Percentiles rank a stretch among this genome's conserved stretches.
Evolutionary conservation across 2,329 filamentous ascomycete species (phyloP).

Genomic region (Calonectria ilicicola): DNA sequence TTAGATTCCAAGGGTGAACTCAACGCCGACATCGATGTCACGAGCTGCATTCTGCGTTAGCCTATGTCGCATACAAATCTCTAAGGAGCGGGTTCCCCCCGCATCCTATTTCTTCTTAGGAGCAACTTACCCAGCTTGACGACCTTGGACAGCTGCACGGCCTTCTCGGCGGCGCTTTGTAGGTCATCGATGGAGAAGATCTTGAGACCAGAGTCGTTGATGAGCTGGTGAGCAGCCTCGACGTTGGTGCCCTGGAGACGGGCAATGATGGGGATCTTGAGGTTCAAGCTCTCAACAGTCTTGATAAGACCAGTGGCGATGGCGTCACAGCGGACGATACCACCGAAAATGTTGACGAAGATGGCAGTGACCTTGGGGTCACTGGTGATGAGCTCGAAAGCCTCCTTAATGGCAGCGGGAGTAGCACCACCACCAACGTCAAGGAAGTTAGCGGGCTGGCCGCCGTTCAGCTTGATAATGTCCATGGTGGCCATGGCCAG

Average conservation of each 20-base stretch:
- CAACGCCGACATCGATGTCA: constrained; percentile 96
- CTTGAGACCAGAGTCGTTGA: constrained; percentile 98
- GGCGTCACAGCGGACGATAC: constrained; percentile 97
- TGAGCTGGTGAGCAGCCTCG: constrained; percentile 90
- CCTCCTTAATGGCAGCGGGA: constrained; percentile 94
- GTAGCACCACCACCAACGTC: constrained; percentile 98
- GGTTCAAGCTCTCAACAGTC: constrained; percentile 93
- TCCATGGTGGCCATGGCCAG: constrained; percentile 99
- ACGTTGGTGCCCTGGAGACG: constrained; percentile 99
- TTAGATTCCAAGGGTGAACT: constrained; percentile 95
- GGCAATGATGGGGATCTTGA: constrained; percentile 96
- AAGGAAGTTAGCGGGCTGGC: constrained; percentile 96
- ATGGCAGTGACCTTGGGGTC: constrained; percentile 98
- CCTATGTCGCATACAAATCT: background rate
- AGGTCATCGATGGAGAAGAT: constrained; percentile 99
- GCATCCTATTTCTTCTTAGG: background rate
- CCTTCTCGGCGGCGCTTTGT: constrained; percentile 96
- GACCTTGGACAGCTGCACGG: constrained; percentile 98
- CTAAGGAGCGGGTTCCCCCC: background rate
- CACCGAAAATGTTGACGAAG: constrained; percentile 99
- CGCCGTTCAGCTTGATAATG: constrained; percentile 99
- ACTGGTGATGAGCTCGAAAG: constrained; percentile 98
- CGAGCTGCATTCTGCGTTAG: constrained; percentile 68
- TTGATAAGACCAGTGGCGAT: constrained; percentile 97
- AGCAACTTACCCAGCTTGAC: constrained; percentile 89